Evolutionary conservation across 2,329 filamentous ascomycete species (phyloP).

Genomic region (Penicillium corylophilum): DNA sequence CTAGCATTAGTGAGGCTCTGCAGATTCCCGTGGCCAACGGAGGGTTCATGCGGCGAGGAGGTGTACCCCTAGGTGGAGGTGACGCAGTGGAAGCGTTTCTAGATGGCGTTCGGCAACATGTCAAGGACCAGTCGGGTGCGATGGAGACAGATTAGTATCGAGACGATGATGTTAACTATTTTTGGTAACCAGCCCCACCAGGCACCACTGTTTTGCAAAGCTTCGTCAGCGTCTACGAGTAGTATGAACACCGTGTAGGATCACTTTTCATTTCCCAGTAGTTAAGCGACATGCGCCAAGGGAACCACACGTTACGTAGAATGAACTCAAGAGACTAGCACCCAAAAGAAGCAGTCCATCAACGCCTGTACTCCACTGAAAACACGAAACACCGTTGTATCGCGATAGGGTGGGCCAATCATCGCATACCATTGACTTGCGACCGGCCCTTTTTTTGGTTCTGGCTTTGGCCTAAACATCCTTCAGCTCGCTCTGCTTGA

Average conservation of each 20-base stretch:
- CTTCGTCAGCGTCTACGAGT: conserved; percentile 13
- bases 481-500: conserved; percentile 6
- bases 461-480: conserved; percentile 8
- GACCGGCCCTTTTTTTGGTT: conserved; percentile 11
- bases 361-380: neutral
- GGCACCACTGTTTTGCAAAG: conserved; percentile 18
- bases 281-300: neutral
- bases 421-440: conserved; percentile 15
- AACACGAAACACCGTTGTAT: neutral
- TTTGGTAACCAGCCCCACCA: conserved; percentile 22
- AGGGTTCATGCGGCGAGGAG: conserved; percentile 75
- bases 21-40: conserved; percentile 77
- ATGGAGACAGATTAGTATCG: conserved; percentile 46
- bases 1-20: conserved; percentile 84
- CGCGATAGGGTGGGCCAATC: conserved; percentile 4
- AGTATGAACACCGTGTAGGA: neutral
- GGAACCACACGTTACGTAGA: neutral
- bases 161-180: conserved; percentile 10
- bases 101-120: conserved; percentile 78
- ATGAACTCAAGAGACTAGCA: neutral
- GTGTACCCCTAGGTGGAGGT: conserved; percentile 80
- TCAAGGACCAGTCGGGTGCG: conserved; percentile 49
- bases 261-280: neutral
- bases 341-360: neutral
- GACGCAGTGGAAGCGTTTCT: conserved; percentile 90